Evolutionary conservation across 306 rosid genomes (phyloP).

Genomic region (Cajanus cajan): DNA sequence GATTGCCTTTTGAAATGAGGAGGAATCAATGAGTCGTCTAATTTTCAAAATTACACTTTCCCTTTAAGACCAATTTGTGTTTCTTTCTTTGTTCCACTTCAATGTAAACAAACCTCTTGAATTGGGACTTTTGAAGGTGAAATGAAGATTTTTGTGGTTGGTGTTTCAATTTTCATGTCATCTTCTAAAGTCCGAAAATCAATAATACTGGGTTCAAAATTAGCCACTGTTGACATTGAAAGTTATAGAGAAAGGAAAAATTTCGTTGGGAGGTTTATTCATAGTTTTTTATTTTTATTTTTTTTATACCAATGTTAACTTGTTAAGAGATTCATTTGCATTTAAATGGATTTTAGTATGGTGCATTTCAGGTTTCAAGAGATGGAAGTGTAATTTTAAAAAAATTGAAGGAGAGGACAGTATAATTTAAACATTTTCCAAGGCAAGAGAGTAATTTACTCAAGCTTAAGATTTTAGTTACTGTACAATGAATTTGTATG

Average conservation of each 20-base stretch:
- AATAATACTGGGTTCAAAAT: neutral
- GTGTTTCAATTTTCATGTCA: neutral
- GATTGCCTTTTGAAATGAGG: neutral
- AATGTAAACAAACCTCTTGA: neutral
- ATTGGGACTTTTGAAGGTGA: neutral
- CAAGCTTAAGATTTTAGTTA: constrained; percentile 5
- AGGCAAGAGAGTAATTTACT: neutral
- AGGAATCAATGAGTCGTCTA: neutral
- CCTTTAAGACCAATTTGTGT: neutral
- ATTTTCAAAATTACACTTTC: neutral
- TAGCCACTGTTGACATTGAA: neutral
- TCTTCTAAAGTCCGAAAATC: neutral
- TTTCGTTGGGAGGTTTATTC: neutral
- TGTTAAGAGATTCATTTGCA: neutral
- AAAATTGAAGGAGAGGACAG: neutral
- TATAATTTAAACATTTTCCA: neutral
- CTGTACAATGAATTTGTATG: neutral
- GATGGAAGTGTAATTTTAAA: neutral
- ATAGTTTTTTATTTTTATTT: neutral
- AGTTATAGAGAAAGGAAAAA: neutral
- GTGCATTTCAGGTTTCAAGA: neutral
- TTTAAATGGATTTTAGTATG: neutral
- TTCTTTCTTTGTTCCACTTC: neutral
- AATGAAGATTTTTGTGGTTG: neutral
- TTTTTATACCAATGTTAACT: no score